These are phyloP conservation scores for Tinospora cordifolia DNA, from an alignment of 164 flowering plant species.

Conservation along the genomic window DNA sequence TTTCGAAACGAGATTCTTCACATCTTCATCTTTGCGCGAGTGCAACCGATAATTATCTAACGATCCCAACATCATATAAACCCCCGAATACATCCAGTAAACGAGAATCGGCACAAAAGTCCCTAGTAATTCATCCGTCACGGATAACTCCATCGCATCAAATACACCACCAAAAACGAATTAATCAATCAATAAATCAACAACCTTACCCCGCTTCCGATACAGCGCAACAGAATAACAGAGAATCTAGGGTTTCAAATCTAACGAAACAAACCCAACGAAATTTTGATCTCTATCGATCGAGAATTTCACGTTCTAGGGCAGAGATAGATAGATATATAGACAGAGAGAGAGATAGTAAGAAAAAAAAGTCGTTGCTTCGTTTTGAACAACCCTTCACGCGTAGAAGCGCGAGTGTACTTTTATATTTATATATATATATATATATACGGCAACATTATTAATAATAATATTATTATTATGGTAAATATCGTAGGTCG, in stretches of 20 bases:
- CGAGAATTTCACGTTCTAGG: background rate
- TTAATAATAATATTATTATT: too few species aligned
- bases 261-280: background rate
- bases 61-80: slow-evolving; percentile 49
- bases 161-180: slow-evolving; percentile 1
- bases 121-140: slow-evolving; percentile 77
- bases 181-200: slow-evolving; percentile 1
- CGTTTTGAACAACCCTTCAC: background rate
- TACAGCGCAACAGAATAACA: background rate
- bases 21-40: slow-evolving; percentile 68
- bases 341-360: too few species aligned
- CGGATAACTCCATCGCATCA: slow-evolving; percentile 31
- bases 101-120: slow-evolving; percentile 67
- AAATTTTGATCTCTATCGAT: too few species aligned
- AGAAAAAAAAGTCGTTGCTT: background rate
- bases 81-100: slow-evolving; percentile 86
- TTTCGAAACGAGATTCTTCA: slow-evolving; percentile 80
- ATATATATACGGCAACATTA: too few species aligned
- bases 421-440: too few species aligned
- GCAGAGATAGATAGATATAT: background rate
- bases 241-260: background rate
- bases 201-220: too few species aligned
- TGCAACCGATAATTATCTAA: slow-evolving; percentile 72
- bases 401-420: too few species aligned
- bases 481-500: too few species aligned